Conservation (phyloP, 1,284 basidiomycete species). For the Schizopora paradoxa region DNA sequence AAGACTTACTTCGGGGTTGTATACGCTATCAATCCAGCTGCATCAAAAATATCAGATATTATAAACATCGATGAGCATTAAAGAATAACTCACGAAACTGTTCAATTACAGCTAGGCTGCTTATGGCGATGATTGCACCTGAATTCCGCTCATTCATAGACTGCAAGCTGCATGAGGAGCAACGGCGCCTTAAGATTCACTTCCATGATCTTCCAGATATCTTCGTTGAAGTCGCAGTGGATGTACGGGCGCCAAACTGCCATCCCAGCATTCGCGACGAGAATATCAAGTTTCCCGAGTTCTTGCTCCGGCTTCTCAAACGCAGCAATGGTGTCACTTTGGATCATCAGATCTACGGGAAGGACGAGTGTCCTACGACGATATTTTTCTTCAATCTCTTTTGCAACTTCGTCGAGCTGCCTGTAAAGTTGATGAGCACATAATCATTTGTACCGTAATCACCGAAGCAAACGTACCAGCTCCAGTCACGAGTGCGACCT, state of each 20-base stretch:
- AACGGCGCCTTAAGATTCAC: conserved; percentile 7
- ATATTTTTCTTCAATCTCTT: background rate
- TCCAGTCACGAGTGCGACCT: conserved; percentile 6
- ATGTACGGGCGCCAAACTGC: conserved; percentile 1
- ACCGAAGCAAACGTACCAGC: background rate
- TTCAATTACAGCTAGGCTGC: background rate
- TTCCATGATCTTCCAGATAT: conserved; percentile 2
- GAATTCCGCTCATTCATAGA: background rate
- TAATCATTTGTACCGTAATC: background rate
- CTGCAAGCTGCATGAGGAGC: conserved; percentile 3
- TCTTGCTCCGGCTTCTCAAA: background rate
- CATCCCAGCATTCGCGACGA: conserved; percentile 5
- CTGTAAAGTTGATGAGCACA: background rate
- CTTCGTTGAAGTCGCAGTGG: conserved; percentile 1
- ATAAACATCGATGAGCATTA: no score
- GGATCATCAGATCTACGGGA: background rate
- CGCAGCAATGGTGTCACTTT: background rate
- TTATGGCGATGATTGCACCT: conserved; percentile 6
- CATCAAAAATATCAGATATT: background rate
- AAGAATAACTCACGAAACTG: no score
- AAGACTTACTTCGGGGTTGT: conserved; percentile 2
- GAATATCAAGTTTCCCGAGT: conserved; percentile 3
- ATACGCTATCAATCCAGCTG: conserved; percentile 3
- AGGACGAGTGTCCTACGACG: background rate
- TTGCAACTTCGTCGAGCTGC: conserved; percentile 3